Conservation (phyloP, 768 basidiomycete genomes). For the Mycena epipterygia region DNA sequence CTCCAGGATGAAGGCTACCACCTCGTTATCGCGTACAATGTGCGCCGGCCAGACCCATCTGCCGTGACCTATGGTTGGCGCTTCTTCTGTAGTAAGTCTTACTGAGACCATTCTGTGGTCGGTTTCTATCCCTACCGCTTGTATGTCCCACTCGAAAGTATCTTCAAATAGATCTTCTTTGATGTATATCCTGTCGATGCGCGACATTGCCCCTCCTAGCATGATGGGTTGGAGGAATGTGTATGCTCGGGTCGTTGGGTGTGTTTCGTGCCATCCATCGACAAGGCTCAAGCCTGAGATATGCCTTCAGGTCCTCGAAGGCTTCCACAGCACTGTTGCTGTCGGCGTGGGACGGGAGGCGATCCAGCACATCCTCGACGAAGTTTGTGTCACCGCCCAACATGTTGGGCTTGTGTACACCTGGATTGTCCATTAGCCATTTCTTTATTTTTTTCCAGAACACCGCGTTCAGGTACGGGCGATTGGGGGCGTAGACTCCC, state of each 20-base stretch:
- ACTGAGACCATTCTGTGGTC: too few species aligned
- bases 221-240: not conserved
- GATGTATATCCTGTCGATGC: conserved; percentile 22
- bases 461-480: not conserved
- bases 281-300: not conserved
- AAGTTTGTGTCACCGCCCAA: not conserved
- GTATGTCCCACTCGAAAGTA: conserved; percentile 22
- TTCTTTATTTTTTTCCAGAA: not conserved
- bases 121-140: too few species aligned
- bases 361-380: not conserved
- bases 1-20: conserved; percentile 6
- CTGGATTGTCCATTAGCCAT: not conserved
- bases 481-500: conserved; percentile 54
- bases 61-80: too few species aligned
- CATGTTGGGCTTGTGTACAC: not conserved
- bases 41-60: conserved; percentile 24
- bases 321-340: not conserved
- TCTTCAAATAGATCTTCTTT: not conserved
- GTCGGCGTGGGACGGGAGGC: not conserved
- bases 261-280: not conserved
- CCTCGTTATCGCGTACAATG: conserved; percentile 9
- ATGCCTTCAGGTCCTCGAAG: not conserved
- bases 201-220: not conserved
- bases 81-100: too few species aligned
- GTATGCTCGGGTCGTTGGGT: not conserved